These are phyloP conservation scores for Esteya vermicola DNA, from an alignment of 2,329 filamentous ascomycete species.

Conservation along the genomic window DNA sequence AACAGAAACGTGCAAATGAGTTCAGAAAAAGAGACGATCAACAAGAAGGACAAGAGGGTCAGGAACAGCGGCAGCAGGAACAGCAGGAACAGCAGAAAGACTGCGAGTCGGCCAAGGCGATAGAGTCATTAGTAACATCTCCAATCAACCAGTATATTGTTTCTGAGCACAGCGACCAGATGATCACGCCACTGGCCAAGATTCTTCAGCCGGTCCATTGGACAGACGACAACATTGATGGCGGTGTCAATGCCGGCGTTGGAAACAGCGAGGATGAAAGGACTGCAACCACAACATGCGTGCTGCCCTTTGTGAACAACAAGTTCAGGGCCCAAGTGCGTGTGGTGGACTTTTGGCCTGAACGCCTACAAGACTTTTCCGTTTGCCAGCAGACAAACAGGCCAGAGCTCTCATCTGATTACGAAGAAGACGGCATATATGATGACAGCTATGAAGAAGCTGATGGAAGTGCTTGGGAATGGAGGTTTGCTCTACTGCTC, in stretches of 20 bases:
- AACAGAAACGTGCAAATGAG: too few relatives aligned
- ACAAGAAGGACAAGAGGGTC: too few relatives aligned
- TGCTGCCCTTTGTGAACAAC: conserved; percentile 60
- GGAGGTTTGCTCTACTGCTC: conserved; percentile 68
- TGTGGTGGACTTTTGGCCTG: conserved; percentile 71
- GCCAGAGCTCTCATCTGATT: conserved; percentile 34
- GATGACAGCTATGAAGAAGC: conserved; percentile 16
- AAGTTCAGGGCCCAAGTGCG: conserved; percentile 57
- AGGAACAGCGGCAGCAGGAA: too few relatives aligned
- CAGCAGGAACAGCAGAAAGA: too few relatives aligned
- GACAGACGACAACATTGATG: conserved; percentile 24
- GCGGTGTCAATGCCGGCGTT: too few relatives aligned
- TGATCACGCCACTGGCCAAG: conserved; percentile 20
- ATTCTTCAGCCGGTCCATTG: conserved; percentile 24
- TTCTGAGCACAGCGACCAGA: conserved; percentile 27
- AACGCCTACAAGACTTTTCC: conserved; percentile 57
- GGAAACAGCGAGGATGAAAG: too few relatives aligned
- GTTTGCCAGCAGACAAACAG: conserved; percentile 28
- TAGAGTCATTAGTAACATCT: neutral
- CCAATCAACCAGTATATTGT: conserved; percentile 16
- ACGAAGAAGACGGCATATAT: conserved; percentile 17
- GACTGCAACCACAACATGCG: too few relatives aligned
- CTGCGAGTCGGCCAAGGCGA: too few relatives aligned
- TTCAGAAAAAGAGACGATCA: too few relatives aligned
- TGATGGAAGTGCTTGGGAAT: conserved; percentile 48